phyloP scores from a whole-genome alignment of 768 basidiomycete genomes.

The Sporobolomyces pararoseus region DNA sequence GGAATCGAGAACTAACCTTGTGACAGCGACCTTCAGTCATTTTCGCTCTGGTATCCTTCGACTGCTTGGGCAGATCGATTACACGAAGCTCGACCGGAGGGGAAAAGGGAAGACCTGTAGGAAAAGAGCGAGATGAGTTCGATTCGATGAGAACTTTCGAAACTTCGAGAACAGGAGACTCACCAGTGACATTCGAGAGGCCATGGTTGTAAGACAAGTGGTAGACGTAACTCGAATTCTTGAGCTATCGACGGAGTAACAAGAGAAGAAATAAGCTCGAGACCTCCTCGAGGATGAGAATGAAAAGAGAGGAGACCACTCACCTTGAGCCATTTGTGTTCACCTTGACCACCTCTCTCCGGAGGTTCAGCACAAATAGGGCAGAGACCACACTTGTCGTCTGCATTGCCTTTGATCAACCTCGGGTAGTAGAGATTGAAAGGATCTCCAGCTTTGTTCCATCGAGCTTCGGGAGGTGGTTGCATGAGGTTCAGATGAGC shows the following conservation, averaged over 20 bases:
- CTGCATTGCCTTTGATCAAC: conserved; percentile 66
- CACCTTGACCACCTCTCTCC: conserved; percentile 63
- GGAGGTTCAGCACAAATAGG: conserved; percentile 67
- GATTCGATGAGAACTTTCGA: no score
- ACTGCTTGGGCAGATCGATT: conserved; percentile 51
- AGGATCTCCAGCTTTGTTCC: conserved; percentile 47
- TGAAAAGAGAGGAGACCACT: background rate
- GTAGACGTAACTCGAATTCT: conserved; percentile 41
- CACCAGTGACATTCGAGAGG: conserved; percentile 37
- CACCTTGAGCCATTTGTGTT: conserved; percentile 68
- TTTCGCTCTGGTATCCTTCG: conserved; percentile 60
- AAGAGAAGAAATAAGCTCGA: background rate
- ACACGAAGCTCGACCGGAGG: conserved; percentile 66
- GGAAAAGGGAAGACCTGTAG: conserved; percentile 64
- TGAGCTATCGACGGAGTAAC: conserved; percentile 6
- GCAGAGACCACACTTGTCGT: conserved; percentile 68
- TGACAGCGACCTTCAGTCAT: conserved; percentile 74
- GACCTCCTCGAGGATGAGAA: background rate
- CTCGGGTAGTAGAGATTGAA: conserved; percentile 75
- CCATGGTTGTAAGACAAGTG: conserved; percentile 42
- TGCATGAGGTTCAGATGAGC: conserved; percentile 9
- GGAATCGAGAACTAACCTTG: conserved; percentile 48
- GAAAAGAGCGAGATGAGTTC: background rate
- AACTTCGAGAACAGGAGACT: background rate
- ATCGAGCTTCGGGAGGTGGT: conserved; percentile 25